These are phyloP conservation scores for Coriolopsis trogii DNA, from an alignment of 1,284 basidiomycete genomes.

Conservation along the genomic window DNA sequence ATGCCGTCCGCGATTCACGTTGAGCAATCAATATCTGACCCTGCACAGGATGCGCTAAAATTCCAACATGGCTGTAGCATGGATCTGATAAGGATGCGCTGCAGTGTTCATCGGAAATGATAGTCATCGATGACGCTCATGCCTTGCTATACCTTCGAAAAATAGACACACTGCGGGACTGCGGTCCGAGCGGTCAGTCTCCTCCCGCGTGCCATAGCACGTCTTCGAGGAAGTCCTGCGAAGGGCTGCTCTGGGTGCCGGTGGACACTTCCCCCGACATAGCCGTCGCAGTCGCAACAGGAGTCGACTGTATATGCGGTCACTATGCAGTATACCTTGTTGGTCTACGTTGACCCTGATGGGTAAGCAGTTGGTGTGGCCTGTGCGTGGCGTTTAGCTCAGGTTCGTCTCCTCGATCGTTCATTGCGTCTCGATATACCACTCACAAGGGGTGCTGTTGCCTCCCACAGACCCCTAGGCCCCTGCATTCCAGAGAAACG, in stretches of 20 bases:
- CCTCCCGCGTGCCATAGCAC: background rate
- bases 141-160: background rate
- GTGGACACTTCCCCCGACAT: background rate
- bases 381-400: conserved; percentile 4
- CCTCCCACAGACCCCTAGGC: conserved; percentile 5
- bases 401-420: conserved; percentile 5
- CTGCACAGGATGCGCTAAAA: background rate
- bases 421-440: background rate
- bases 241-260: no score
- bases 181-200: conserved; percentile 7
- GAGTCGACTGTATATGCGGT: conserved; percentile 5
- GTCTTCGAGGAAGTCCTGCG: no score
- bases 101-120: background rate
- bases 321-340: background rate
- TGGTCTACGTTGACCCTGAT: background rate
- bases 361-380: background rate
- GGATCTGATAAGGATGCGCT: conserved; percentile 14
- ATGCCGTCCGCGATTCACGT: background rate
- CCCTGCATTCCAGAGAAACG: background rate
- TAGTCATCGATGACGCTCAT: conserved; percentile 15
- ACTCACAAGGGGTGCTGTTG: conserved; percentile 2
- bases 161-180: conserved; percentile 4
- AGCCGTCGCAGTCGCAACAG: background rate
- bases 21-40: background rate
- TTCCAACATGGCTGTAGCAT: background rate